Percentiles rank a stretch among this genome's conserved stretches.
Evolutionary conservation across 169 alveolate genomes (phyloP).

Genomic region (Cystoisospora suis): DNA sequence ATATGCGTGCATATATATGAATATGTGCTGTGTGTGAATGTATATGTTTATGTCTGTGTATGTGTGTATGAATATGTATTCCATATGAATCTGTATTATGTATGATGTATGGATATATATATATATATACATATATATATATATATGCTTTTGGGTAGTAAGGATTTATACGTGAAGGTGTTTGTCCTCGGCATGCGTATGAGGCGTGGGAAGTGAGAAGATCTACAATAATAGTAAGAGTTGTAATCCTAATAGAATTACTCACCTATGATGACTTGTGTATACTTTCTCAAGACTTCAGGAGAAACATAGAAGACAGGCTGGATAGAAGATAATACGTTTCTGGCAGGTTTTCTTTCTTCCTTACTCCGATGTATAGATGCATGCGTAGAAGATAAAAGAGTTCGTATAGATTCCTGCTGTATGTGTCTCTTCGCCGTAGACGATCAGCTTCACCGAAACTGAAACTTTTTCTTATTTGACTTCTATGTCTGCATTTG

Average conservation of each 20-base stretch:
- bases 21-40: not conserved
- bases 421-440: too few species aligned
- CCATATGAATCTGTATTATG: not conserved
- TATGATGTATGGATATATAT: not conserved
- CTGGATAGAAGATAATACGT: too few species aligned
- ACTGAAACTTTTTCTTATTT: too few species aligned
- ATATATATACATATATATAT: not conserved
- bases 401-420: too few species aligned
- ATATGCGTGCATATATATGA: not conserved
- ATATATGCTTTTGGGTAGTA: not conserved
- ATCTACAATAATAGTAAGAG: not conserved
- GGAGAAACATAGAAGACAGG: not conserved
- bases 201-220: not conserved
- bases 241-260: not conserved
- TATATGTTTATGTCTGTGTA: not conserved
- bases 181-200: not conserved
- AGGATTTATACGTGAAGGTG: not conserved
- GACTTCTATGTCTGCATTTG: too few species aligned
- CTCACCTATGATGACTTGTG: not conserved
- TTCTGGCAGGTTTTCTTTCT: too few species aligned
- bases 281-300: not conserved
- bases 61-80: not conserved
- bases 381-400: too few species aligned
- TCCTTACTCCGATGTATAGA: too few species aligned
- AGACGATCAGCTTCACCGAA: too few species aligned